Percentiles rank a stretch among this genome's conserved stretches.
Conservation (phyloP, 73 alveolate genomes). For the Paramecium sonneborni region DNA sequence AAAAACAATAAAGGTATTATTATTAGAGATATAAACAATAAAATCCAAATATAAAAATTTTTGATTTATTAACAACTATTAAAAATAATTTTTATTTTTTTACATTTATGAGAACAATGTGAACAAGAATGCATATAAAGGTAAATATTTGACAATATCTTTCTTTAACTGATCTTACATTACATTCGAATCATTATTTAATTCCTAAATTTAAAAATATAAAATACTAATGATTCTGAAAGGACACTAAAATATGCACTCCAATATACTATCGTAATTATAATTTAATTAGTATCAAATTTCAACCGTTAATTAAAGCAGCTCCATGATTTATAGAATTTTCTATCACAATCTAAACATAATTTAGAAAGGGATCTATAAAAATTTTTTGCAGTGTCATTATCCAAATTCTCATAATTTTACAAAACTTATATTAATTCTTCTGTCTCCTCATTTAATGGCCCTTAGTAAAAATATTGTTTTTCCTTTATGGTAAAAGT, state of each 20-base stretch:
- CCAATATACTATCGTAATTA: constrained; percentile 35
- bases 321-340: background rate
- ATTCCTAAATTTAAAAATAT: background rate
- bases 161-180: background rate
- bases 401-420: background rate
- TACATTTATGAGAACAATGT: background rate
- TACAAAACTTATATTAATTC: background rate
- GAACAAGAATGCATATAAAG: background rate
- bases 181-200: background rate
- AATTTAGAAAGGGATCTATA: background rate
- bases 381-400: background rate
- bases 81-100: background rate
- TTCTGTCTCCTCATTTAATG: background rate
- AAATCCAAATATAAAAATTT: background rate
- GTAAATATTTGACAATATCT: background rate
- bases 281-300: background rate
- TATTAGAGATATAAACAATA: background rate
- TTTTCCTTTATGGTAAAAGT: background rate
- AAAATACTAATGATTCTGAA: background rate
- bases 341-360: background rate
- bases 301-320: background rate
- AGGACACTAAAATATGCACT: background rate
- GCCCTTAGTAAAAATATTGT: background rate
- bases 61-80: background rate
- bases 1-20: background rate